These are phyloP conservation scores for Saccharum officinarum DNA, from an alignment of 176 grass and related monocot species.

Conservation along the genomic window DNA sequence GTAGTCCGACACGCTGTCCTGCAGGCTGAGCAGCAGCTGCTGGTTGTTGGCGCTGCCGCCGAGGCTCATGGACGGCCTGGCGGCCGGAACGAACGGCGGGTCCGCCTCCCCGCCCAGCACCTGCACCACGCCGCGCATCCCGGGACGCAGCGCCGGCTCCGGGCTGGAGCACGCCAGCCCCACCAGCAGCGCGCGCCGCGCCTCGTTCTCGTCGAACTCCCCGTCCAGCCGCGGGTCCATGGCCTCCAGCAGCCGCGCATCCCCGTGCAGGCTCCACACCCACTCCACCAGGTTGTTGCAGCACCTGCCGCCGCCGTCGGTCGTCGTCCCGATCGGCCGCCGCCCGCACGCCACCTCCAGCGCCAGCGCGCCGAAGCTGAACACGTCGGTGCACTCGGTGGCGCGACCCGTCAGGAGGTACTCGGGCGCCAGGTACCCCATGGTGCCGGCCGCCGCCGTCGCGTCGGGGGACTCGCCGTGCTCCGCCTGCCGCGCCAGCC, in stretches of 20 bases:
- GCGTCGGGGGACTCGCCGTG: slow-evolving; percentile 82
- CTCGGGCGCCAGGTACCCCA: slow-evolving; percentile 96
- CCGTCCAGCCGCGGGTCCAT: slow-evolving; percentile 53
- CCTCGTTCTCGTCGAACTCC: slow-evolving; percentile 72
- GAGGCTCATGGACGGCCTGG: slow-evolving; percentile 75
- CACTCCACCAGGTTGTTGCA: slow-evolving; percentile 79
- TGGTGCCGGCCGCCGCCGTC: slow-evolving; percentile 81
- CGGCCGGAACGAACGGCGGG: slow-evolving; percentile 74
- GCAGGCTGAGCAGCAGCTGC: slow-evolving; percentile 71
- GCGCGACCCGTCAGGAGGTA: slow-evolving; percentile 94
- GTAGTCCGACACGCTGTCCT: slow-evolving; percentile 96
- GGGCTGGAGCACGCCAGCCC: slow-evolving; percentile 86
- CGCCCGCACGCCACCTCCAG: slow-evolving; percentile 79
- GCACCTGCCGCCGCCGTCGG: slow-evolving; percentile 19
- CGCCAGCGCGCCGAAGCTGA: slow-evolving; percentile 81
- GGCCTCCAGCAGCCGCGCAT: slow-evolving; percentile 46
- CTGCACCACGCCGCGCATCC: slow-evolving; percentile 85
- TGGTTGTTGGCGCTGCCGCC: slow-evolving; percentile 64
- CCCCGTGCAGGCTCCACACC: slow-evolving; percentile 91
- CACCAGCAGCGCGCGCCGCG: slow-evolving; percentile 58
- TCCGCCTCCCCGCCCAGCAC: slow-evolving; percentile 80
- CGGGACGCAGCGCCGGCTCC: slow-evolving; percentile 54
- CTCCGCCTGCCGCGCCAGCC: slow-evolving; percentile 76
- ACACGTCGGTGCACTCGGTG: slow-evolving; percentile 77
- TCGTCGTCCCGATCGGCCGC: slow-evolving; percentile 52